phyloP scores from a whole-genome alignment of 2,329 filamentous ascomycete genomes.

The Colletotrichum incanum region DNA sequence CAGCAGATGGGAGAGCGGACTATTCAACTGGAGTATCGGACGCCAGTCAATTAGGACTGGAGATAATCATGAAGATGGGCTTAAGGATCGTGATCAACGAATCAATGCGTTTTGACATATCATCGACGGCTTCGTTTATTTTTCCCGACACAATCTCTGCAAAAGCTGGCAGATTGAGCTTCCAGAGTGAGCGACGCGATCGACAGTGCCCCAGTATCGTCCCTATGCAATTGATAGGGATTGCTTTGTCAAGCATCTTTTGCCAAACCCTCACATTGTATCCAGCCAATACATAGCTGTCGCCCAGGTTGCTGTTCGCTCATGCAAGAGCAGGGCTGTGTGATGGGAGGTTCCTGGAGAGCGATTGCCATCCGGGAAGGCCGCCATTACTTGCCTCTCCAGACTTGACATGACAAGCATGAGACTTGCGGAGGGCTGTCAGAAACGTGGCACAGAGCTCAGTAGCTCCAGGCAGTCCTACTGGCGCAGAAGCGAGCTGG shows the following conservation, averaged over 20 bases:
- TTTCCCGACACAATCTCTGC: not conserved
- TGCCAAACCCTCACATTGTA: not conserved
- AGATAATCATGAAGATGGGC: constrained; percentile 6
- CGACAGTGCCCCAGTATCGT: not conserved
- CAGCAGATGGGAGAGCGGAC: constrained; percentile 13
- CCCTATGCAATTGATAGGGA: not conserved
- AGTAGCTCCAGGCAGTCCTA: not conserved
- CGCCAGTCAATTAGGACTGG: constrained; percentile 20
- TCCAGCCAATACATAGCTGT: not conserved
- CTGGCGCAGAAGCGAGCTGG: not conserved
- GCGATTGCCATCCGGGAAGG: constrained; percentile 11
- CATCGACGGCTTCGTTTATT: not conserved
- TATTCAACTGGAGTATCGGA: constrained; percentile 13
- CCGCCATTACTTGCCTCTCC: not conserved
- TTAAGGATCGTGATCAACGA: constrained; percentile 7
- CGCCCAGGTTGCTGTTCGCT: not conserved
- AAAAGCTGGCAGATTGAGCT: not conserved
- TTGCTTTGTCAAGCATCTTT: not conserved
- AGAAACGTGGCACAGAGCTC: not conserved
- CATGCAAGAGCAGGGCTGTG: constrained; percentile 18
- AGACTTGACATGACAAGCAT: not conserved
- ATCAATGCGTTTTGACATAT: constrained; percentile 18
- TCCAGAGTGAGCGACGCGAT: not conserved
- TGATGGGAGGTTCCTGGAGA: constrained; percentile 2
- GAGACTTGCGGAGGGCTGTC: constrained; percentile 10